Base-by-base conservation (phyloP, 352 stramenopile genomes). In the Pelagophyceae sp. region DNA sequence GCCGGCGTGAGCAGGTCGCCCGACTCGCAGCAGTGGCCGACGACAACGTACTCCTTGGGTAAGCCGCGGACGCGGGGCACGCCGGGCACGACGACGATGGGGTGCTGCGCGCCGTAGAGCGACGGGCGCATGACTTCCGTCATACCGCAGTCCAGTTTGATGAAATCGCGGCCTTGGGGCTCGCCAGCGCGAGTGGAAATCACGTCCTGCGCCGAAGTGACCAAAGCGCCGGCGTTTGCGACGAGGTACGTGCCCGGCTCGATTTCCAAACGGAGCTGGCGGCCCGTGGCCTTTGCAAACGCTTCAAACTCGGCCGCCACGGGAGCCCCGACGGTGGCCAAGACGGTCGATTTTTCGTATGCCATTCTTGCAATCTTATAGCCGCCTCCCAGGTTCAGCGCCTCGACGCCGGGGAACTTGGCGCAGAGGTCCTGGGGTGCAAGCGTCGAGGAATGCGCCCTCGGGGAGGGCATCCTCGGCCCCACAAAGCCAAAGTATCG, bases 11-110 rank as follows among this genome's bases (percentile, higher is more conserved):
- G 86, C 33, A 95, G 80, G 83, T 95, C 90, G 67, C 90, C 90
- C 60, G 81, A 90, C 79, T 95, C 90, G 81, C 90, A 95, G 82
- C 90, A 95, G 82, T 95, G 90, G n/a, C 90, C 90, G 60, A 94
- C 90, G 32, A 95, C 90, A 29, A 95, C 87, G 33, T 94, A 91
- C 54, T 82, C 82, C 31, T 71, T 40, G 61, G 19, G 31, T 5
- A 27, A 35, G 31, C 11, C 11, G 5, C 5, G 11, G 1, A 19
- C 61, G 61, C 1, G n/a, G 11, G 11, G 3, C 15, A 27, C 1
- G 35, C 5, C 33, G 67, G 2, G 35, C 3, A 94, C 79, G 67
- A 93, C 83, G 20, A 91, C 89, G 32, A 94, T 88, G 2, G 90
- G 90, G 79, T 95, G 90, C 65, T 92, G 86, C 29, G 89, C 87